Evolutionary conservation across 768 basidiomycete species (phyloP), one percentile per base, ranked within the genome.

Genomic region (Leccinellum rugosiceps): DNA sequence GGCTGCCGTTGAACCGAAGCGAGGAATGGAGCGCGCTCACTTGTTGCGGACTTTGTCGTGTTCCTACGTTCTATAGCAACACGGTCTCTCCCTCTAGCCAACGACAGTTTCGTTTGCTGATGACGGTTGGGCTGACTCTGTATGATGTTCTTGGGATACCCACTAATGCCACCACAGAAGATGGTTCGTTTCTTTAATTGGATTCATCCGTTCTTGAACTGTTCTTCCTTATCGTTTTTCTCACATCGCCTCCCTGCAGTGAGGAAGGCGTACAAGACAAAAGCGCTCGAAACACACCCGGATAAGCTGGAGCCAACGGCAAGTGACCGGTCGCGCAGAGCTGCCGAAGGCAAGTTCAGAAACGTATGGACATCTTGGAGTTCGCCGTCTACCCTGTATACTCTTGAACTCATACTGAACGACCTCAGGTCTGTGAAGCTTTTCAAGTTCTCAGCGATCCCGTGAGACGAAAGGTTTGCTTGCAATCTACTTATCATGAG

Each of bases 271-370:
- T 89, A 88, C 69, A 84, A 81, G 64, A 80, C 80, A 59, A 83
- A 80, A 63, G 86, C 82, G 10, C 75, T 89, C 26, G 84, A 86
- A 68, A 88, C 88, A 1, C 87, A 89, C 66, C 87, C 87, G 10
- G 87, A 89, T 63, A 88, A 87, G 63, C 80, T 88, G 48, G 81
- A 81, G 11, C 83, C 79, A 35, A 71, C 71, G 30, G 81, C 82
- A 8, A 79, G 73, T 44, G 77, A 79, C 45, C 71, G 76, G 56
- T 80, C 82, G 58, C 83, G 80, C 65, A 76, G 78, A 55, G 74
- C 66, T 19, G 83, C 86, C 8, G 81, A 82, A 63, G 77, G 77
- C 38, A 79, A 77, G 59, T 89, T 89, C 62, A 84, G 81, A 65
- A 77, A 79, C 77, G 87, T 87, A 69, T 63, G 75, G 61, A 47